A percentile compares a stretch with the other conserved stretches of the same genome.
Conservation (phyloP, 495 filamentous ascomycete genomes). For the Tuber brumale region DNA sequence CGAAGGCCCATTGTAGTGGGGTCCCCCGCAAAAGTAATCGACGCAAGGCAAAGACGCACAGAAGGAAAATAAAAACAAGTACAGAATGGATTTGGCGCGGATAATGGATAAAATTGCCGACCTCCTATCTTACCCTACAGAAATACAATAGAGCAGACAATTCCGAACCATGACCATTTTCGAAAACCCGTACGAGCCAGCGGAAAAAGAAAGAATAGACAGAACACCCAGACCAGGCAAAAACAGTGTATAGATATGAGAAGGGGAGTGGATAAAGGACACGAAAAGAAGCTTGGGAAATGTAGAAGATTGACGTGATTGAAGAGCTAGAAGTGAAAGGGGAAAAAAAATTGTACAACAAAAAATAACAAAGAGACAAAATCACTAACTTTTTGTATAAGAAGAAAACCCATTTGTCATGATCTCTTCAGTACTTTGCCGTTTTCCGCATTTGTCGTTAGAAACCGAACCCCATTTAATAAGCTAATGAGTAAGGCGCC, state of each 20-base stretch:
- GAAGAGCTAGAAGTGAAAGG: not conserved
- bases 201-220: not conserved
- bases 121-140: conserved; percentile 2
- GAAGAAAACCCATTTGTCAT: not conserved
- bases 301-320: not conserved
- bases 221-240: not conserved
- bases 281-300: not conserved
- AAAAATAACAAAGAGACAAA: not conserved
- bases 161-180: not conserved
- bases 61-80: not conserved
- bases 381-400: conserved; percentile 3
- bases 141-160: not conserved
- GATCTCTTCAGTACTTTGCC: not conserved
- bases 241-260: not conserved
- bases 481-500: conserved; percentile 33
- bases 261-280: not conserved
- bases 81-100: not conserved
- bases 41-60: not conserved
- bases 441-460: conserved; percentile 3
- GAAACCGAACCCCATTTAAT: not conserved
- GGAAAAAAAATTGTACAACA: not conserved
- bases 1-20: not conserved
- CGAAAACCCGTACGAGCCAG: not conserved
- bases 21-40: not conserved
- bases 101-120: not conserved